A percentile compares a stretch with the other conserved stretches of the same genome.
Conservation (phyloP, 2,329 filamentous ascomycete species). For the Verticillium nubilum region DNA sequence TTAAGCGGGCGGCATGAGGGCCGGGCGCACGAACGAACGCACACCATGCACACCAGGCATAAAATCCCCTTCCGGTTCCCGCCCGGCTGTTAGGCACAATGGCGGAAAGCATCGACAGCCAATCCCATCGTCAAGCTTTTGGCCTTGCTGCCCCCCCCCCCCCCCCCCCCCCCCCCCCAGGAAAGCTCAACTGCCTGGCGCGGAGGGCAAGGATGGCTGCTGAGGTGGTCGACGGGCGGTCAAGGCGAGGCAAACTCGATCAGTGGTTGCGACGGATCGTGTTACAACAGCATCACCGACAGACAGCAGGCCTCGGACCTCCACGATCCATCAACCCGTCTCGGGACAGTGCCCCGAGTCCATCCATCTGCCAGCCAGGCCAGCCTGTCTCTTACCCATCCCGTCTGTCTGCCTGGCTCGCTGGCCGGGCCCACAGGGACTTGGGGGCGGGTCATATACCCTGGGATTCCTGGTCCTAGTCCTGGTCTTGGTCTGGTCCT, state of each 20-base stretch:
- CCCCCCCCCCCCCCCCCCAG: too few relatives aligned
- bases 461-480: neutral
- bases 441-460: neutral
- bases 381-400: neutral
- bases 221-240: neutral
- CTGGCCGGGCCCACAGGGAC: neutral
- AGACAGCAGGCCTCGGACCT: neutral
- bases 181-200: neutral
- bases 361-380: neutral
- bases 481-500: too few relatives aligned
- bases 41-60: neutral
- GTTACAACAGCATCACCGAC: slow-evolving; percentile 5
- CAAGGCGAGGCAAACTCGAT: neutral
- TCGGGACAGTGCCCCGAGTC: slow-evolving; percentile 11
- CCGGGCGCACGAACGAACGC: neutral
- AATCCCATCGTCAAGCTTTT: slow-evolving; percentile 11
- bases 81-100: neutral
- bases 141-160: too few relatives aligned
- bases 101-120: neutral
- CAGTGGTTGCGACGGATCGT: slow-evolving; percentile 10
- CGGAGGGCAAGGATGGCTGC: neutral
- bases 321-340: neutral
- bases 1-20: neutral
- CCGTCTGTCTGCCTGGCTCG: neutral
- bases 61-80: neutral